Evolutionary conservation across 1,284 basidiomycete species (phyloP).

Genomic region (Tilletiaria anomala): DNA sequence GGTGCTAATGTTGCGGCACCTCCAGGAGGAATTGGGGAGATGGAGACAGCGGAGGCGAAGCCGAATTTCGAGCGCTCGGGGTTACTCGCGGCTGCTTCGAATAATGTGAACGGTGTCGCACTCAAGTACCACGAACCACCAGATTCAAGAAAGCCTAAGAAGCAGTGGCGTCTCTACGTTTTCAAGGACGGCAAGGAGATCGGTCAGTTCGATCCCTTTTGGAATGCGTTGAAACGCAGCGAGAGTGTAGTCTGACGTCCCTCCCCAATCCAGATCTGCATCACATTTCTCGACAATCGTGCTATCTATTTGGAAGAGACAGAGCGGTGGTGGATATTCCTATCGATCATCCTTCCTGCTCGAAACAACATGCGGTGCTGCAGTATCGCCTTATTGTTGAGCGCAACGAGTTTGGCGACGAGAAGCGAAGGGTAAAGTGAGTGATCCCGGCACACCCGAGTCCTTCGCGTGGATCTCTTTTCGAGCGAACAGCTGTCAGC

Average conservation of each 20-base stretch:
- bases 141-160: constrained; percentile 79
- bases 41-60: constrained; percentile 41
- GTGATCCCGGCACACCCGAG: too few species aligned
- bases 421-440: constrained; percentile 45
- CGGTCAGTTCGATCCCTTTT: constrained; percentile 49
- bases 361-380: constrained; percentile 94
- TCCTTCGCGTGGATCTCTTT: too few species aligned
- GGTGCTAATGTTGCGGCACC: too few species aligned
- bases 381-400: constrained; percentile 77
- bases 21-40: too few species aligned
- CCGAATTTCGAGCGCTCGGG: constrained; percentile 81
- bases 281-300: constrained; percentile 80
- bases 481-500: too few species aligned
- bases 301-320: constrained; percentile 84
- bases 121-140: constrained; percentile 98
- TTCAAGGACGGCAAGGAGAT: constrained; percentile 88
- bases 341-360: constrained; percentile 87
- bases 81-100: constrained; percentile 63
- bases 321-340: constrained; percentile 55
- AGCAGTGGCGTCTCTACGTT: constrained; percentile 84
- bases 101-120: constrained; percentile 62
- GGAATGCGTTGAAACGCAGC: not conserved
- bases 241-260: not conserved
- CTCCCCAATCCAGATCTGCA: constrained; percentile 54
- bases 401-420: constrained; percentile 73